Evolutionary conservation across 495 filamentous ascomycete species (phyloP), one percentile per base, ranked within the genome.

Genomic region (Aspergillus ellipticus): DNA sequence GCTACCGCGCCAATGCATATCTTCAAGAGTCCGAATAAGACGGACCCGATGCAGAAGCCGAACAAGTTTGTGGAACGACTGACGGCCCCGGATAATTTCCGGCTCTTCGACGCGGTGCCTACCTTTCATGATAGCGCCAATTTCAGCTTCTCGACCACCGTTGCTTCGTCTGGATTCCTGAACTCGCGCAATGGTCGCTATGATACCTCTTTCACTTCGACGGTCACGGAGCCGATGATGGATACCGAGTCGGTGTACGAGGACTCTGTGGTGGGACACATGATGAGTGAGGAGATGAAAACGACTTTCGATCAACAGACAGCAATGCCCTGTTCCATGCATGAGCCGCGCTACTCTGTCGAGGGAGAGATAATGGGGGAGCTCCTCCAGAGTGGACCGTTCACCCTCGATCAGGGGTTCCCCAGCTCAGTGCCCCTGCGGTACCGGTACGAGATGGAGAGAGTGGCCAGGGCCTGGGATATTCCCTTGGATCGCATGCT

Each of bases 391-490:
- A 10, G 62, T 15, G 73, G 73, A 0, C 75, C 75, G 0, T 78
- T 78, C 43, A 62, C 71, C 2, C 33, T 57, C 8, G 54, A 64
- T 11, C 58, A 70, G 10, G 54, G 61, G 4, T 60, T 76, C 15
- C 53, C 65, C 4, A 47, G 49, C 7, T 68, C 59, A 15, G 57
- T 78, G 2, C 66, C 73, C 4, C 57, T 82, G 21, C 65, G 75
- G 6, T 69, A 74, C 42, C 64, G 76, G 2, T 80, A 79, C 53
- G 79, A 80, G 51, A 28, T 79, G 46, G 68, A 70, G 26, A 64
- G 77, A 20, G 64, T 80, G 20, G 68, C 65, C 6, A 61, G 66
- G 11, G 56, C 65, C 2, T 79, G 71, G 67, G 50, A 61, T 11
- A 58, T 80, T 2, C 60, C 72, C 13, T 52, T 74, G 6, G 54